phyloP scores from a whole-genome alignment of 768 basidiomycete genomes.

The Boletellus ananiceps region DNA sequence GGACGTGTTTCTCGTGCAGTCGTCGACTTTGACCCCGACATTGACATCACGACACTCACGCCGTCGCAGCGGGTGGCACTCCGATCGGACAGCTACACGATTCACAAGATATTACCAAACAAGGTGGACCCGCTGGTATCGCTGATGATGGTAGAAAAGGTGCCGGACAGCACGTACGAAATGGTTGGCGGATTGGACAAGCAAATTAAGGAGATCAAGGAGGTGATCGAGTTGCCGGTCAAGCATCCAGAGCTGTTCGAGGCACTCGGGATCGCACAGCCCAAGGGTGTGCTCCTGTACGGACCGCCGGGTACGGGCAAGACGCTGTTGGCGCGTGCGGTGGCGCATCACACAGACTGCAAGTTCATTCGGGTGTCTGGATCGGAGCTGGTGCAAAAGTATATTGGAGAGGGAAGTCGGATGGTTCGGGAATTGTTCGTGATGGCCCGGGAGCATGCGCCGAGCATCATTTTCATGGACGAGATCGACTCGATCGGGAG shows the following conservation, averaged over 20 bases:
- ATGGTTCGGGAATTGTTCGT: slow-evolving; percentile 98
- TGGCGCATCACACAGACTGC: slow-evolving; percentile 97
- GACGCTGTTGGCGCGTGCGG: slow-evolving; percentile 90
- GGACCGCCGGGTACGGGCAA: slow-evolving; percentile 97
- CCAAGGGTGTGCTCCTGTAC: slow-evolving; percentile 93
- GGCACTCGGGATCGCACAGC: slow-evolving; percentile 92
- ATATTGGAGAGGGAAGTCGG: slow-evolving; percentile 92
- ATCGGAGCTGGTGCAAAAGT: slow-evolving; percentile 94
- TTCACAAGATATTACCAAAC: slow-evolving; percentile 95
- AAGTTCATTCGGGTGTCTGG: slow-evolving; percentile 95
- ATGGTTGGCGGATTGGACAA: slow-evolving; percentile 99
- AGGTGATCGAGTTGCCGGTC: slow-evolving; percentile 96
- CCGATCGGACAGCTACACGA: slow-evolving; percentile 92
- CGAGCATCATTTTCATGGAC: slow-evolving; percentile 99
- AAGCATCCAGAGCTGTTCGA: slow-evolving; percentile 98
- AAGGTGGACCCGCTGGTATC: slow-evolving; percentile 98
- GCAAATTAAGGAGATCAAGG: slow-evolving; percentile 98
- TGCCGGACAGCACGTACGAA: slow-evolving; percentile 98
- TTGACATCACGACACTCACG: slow-evolving; percentile 74
- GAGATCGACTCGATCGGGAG: slow-evolving; percentile 98
- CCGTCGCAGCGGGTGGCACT: slow-evolving; percentile 90
- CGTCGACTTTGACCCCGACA: slow-evolving; percentile 88
- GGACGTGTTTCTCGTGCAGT: slow-evolving; percentile 42
- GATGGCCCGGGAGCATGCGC: slow-evolving; percentile 96
- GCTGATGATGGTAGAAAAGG: slow-evolving; percentile 99